phyloP scores from a whole-genome alignment of 1,284 basidiomycete genomes.

The Takashimella tepidaria region DNA sequence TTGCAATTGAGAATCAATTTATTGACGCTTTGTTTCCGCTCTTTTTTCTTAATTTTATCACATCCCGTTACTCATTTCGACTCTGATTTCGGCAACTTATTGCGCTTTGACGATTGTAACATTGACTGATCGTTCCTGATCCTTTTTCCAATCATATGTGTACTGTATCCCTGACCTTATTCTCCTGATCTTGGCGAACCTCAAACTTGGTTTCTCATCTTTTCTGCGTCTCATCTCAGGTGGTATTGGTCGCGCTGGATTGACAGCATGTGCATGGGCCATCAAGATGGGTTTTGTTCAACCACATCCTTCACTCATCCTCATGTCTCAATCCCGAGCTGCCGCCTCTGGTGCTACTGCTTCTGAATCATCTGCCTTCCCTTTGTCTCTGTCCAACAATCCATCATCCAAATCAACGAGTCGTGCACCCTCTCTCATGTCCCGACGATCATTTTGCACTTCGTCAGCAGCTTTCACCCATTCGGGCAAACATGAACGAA shows the following conservation, averaged over 20 bases:
- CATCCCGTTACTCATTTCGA: no score
- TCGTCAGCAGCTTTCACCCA: background rate
- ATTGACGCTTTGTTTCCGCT: slow-evolving; percentile 4
- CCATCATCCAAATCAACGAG: background rate
- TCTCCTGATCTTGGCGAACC: background rate
- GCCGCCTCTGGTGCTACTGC: background rate
- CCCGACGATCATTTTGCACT: slow-evolving; percentile 1
- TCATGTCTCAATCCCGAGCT: slow-evolving; percentile 14
- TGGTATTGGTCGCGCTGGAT: slow-evolving; percentile 88
- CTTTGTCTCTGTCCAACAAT: background rate
- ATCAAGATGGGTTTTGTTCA: slow-evolving; percentile 75
- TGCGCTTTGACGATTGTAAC: no score
- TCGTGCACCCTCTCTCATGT: background rate
- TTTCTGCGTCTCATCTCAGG: slow-evolving; percentile 18
- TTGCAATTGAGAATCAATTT: background rate
- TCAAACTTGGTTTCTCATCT: background rate
- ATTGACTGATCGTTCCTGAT: no score
- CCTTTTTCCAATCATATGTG: background rate
- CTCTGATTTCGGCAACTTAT: no score
- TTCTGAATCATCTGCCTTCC: background rate
- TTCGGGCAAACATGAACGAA: background rate
- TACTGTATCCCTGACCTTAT: slow-evolving; percentile 2
- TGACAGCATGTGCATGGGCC: slow-evolving; percentile 89
- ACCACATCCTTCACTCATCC: slow-evolving; percentile 37
- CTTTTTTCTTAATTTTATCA: background rate